Base-by-base conservation (phyloP, 352 stramenopile genomes). In the Paralagenidium karlingii region DNA sequence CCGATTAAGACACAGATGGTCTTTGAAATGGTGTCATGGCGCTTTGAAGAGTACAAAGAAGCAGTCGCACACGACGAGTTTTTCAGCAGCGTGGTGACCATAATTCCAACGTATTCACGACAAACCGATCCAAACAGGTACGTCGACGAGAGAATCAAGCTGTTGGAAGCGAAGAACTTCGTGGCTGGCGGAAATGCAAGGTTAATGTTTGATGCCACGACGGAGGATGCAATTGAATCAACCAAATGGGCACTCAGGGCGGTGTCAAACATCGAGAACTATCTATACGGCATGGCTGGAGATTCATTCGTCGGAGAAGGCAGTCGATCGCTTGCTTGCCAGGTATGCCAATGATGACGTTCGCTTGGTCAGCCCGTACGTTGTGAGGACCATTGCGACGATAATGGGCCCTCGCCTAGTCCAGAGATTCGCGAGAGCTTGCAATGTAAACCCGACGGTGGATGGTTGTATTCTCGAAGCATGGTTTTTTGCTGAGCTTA, bases 401-500 rank as follows among this genome's bases (percentile, higher is more conserved):
- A 25, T 19, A 15, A 41, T 32, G 21, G 41, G 41, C 29, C 41
- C 41, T 11, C 31, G 20, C 8, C 24, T 48, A 25, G 31, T 41
- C 9, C 3, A 48, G 32, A 40, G 41, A 12, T 48, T 42, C 25
- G 20, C 18, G 32, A 32, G 24, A 18, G 30, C 20, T 30, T 48
- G 41, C 41, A 42, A 24, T 24, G 39, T 49, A 15, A 49, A 49
- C 40, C 40, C 47, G 41, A 28, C 22, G 21, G 15, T 45, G 45
- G 38, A 51, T 37, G 45, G 30, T 27, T 38, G 30, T 45, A 40
- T 49, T 32, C 33, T 49, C 20, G 47, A 54, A 38, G 47, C 24
- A 26, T 54, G 40, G 34, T 41, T 51, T 51, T 45, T 51, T 34
- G 36, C 45, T 34, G 13, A 47, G 24, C 33, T 53, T 31, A 37